A percentile compares a stretch with the other conserved stretches of the same genome.
Conservation (phyloP, 768 basidiomycete species). For the Nidula microcarpa region DNA sequence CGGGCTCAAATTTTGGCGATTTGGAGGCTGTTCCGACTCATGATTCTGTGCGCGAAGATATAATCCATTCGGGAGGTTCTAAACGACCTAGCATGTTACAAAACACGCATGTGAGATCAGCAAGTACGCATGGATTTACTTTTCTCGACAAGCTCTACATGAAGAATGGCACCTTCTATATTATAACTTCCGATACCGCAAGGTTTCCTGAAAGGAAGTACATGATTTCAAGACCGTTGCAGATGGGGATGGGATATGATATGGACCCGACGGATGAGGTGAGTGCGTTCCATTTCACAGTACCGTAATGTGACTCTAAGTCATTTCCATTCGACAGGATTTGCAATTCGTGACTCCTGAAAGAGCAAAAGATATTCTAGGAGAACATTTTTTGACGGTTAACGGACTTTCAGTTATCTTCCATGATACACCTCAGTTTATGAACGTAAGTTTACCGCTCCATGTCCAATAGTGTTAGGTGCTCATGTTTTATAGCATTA, state of each 20-base stretch:
- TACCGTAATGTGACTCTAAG: background rate
- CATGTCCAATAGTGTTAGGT: background rate
- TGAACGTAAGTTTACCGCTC: conserved; percentile 1
- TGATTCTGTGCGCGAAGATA: too few species aligned
- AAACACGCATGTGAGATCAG: background rate
- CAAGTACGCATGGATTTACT: conserved; percentile 55
- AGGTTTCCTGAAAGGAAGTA: conserved; percentile 41
- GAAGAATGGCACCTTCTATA: conserved; percentile 63
- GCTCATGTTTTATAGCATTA: conserved; percentile 19
- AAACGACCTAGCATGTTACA: background rate
- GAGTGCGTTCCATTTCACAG: background rate
- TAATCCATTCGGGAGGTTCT: background rate
- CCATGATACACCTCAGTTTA: conserved; percentile 11
- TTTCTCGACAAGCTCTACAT: conserved; percentile 69
- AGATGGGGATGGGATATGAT: conserved; percentile 9
- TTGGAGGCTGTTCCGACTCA: too few species aligned
- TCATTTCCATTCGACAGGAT: conserved; percentile 6
- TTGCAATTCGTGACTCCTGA: conserved; percentile 14
- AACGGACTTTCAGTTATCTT: conserved; percentile 14
- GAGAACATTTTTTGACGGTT: conserved; percentile 8
- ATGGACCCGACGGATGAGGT: conserved; percentile 20
- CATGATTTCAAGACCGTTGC: conserved; percentile 30
- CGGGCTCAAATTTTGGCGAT: too few species aligned
- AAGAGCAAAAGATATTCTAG: conserved; percentile 9
- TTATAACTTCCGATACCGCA: conserved; percentile 37